These are phyloP conservation scores for Amanita rubescens DNA, from an alignment of 768 basidiomycete genomes.

Conservation along the genomic window DNA sequence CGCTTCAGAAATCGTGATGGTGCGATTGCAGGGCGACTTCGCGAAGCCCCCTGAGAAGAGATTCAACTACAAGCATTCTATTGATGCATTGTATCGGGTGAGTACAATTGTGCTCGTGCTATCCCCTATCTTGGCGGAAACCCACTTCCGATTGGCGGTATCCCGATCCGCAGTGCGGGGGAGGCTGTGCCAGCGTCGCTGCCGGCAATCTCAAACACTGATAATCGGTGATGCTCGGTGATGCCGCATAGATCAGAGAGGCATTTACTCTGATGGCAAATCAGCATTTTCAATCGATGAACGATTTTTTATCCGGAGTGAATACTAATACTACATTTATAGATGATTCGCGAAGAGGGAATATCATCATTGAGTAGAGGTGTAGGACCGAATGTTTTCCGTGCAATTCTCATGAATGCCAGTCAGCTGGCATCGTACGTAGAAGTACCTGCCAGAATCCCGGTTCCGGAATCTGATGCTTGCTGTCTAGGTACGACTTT, in stretches of 20 bases:
- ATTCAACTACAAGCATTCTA: constrained; percentile 85
- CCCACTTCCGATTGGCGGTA: neutral
- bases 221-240: neutral
- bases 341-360: constrained; percentile 91
- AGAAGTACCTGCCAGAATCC: neutral
- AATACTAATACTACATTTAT: constrained; percentile 8
- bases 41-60: constrained; percentile 84
- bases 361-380: constrained; percentile 68
- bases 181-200: neutral
- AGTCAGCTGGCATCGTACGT: constrained; percentile 85
- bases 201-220: neutral
- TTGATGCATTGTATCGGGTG: constrained; percentile 82
- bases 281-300: neutral
- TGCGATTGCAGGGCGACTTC: constrained; percentile 86
- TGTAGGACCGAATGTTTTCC: constrained; percentile 77
- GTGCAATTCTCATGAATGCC: constrained; percentile 86
- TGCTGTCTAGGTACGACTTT: constrained; percentile 71
- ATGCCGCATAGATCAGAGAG: neutral
- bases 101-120: constrained; percentile 21
- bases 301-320: neutral
- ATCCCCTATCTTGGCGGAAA: neutral
- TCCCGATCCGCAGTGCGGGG: neutral
- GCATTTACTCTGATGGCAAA: neutral
- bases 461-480: neutral
- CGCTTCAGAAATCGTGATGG: constrained; percentile 68